Conservation (phyloP, 2,329 filamentous ascomycete species). For the Falciphora oryzae region DNA sequence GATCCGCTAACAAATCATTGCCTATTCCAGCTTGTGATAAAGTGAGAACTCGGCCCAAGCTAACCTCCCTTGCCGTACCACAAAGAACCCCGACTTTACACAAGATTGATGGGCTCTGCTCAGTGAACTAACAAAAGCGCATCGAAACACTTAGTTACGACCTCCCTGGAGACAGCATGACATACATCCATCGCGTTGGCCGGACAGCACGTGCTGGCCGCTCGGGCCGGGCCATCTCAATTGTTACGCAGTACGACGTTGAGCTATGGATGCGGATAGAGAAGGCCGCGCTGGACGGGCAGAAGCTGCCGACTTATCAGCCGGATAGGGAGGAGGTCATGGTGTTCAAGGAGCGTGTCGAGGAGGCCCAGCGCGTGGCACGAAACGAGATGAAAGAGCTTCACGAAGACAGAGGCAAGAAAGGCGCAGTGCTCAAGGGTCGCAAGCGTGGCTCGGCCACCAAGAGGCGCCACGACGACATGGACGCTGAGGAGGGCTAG, state of each 20-base stretch:
- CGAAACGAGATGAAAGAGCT: conserved; percentile 76
- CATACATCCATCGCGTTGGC: conserved; percentile 84
- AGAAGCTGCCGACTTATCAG: conserved; percentile 61
- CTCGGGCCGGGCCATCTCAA: conserved; percentile 70
- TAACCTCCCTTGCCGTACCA: conserved; percentile 25
- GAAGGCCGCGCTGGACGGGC: conserved; percentile 64
- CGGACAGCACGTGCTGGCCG: conserved; percentile 84
- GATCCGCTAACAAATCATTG: conserved; percentile 4
- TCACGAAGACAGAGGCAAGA: conserved; percentile 61
- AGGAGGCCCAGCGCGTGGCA: conserved; percentile 77
- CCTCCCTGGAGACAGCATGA: conserved; percentile 78
- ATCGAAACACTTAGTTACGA: conserved; percentile 60
- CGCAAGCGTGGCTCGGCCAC: conserved; percentile 34
- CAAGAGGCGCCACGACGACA: conserved; percentile 47
- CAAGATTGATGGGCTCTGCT: neutral
- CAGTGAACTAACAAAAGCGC: neutral
- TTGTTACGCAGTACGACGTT: conserved; percentile 84
- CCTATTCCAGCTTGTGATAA: conserved; percentile 4
- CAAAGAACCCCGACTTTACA: neutral
- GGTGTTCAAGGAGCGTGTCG: conserved; percentile 69
- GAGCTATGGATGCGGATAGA: conserved; percentile 80
- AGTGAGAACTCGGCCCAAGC: neutral
- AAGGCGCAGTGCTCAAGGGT: conserved; percentile 40
- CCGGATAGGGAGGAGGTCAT: conserved; percentile 78
- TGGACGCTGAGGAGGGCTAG: conserved; percentile 72